Conservation (phyloP, 306 rosid species). For the Delonix regia region DNA sequence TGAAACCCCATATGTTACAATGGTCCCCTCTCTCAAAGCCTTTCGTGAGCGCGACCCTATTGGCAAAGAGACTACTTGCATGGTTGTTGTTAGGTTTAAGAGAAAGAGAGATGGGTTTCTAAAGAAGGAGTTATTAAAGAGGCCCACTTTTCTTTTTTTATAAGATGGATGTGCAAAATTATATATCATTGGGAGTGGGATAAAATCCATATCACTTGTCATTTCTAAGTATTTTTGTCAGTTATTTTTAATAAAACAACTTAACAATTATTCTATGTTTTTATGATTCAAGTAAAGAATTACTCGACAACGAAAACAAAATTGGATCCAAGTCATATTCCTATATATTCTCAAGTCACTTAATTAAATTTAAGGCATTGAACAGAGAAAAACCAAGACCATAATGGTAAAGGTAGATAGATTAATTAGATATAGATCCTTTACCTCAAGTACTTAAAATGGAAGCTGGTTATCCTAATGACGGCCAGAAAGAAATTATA, state of each 20-base stretch:
- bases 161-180: constrained; percentile 25
- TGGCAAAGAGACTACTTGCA: constrained; percentile 55
- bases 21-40: constrained; percentile 52
- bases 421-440: not conserved
- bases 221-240: not conserved
- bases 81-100: constrained; percentile 43
- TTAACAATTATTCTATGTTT: no score
- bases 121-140: constrained; percentile 26
- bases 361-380: not conserved
- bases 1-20: constrained; percentile 32
- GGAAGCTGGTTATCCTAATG: constrained; percentile 28
- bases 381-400: not conserved
- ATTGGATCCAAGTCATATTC: not conserved
- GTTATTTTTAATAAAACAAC: no score
- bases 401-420: not conserved
- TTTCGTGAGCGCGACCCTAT: constrained; percentile 59
- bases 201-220: no score
- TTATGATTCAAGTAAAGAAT: no score
- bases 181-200: not conserved
- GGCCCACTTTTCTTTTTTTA: constrained; percentile 35
- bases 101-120: constrained; percentile 14
- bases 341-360: no score
- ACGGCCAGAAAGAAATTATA: constrained; percentile 32
- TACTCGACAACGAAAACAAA: not conserved
- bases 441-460: constrained; percentile 3